A percentile compares a stretch with the other conserved stretches of the same genome.
Evolutionary conservation across 192 early-diverging fungal genomes (phyloP).

Genomic region (Dispira parvispora): DNA sequence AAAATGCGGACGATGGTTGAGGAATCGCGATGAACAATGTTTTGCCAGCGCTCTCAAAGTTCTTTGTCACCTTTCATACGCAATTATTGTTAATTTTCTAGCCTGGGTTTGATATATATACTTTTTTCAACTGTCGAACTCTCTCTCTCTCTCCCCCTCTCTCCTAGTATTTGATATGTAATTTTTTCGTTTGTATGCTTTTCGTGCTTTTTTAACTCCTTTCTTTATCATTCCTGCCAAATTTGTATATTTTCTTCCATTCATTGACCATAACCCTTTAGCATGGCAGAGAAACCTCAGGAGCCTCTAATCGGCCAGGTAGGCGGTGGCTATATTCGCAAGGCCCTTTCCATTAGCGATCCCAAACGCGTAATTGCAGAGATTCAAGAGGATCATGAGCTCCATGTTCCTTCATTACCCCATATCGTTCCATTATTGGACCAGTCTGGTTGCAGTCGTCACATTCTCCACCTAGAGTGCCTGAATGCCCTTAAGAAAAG

Average conservation of each 20-base stretch:
- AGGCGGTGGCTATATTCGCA: neutral
- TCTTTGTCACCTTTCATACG: no score
- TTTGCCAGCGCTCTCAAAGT: no score
- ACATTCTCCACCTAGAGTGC: conserved; percentile 27
- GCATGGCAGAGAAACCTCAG: neutral
- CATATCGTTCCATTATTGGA: conserved; percentile 33
- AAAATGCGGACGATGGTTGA: no score
- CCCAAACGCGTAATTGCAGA: conserved; percentile 10
- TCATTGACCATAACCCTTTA: neutral
- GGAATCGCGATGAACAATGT: no score
- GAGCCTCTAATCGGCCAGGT: neutral
- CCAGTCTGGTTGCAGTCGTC: conserved; percentile 25
- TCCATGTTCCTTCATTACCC: conserved; percentile 12
- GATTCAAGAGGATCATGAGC: neutral
- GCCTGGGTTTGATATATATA: no score
- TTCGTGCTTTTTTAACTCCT: neutral
- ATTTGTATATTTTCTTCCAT: neutral
- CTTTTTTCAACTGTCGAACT: no score
- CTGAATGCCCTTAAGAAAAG: conserved; percentile 28
- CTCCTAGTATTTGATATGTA: neutral
- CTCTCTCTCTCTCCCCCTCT: no score
- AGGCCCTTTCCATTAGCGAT: conserved; percentile 5
- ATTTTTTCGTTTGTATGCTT: neutral
- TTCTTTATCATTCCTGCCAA: neutral
- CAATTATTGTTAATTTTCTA: no score